Evolutionary conservation across 2,329 filamentous ascomycete genomes (phyloP).

Genomic region (Talaromyces sp.): DNA sequence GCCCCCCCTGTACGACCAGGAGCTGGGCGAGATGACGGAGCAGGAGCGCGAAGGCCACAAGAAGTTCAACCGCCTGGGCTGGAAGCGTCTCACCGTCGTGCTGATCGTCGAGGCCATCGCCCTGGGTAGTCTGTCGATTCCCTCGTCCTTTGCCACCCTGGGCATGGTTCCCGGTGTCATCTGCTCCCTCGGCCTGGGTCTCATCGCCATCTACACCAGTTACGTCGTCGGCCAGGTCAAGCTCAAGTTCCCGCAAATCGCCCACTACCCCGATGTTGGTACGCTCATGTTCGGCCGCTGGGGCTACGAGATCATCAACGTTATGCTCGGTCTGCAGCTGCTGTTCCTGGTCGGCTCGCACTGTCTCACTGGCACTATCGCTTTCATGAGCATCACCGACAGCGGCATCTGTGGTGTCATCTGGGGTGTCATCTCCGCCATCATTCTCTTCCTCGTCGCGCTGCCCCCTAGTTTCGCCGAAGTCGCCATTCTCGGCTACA

Average conservation of each 20-base stretch:
- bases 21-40: slow-evolving; percentile 12
- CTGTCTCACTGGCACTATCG: slow-evolving; percentile 42
- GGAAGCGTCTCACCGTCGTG: slow-evolving; percentile 48
- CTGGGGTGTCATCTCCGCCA: slow-evolving; percentile 39
- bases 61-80: slow-evolving; percentile 32
- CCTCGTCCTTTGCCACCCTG: slow-evolving; percentile 41
- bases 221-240: slow-evolving; percentile 38
- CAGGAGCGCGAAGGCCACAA: slow-evolving; percentile 9
- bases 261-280: slow-evolving; percentile 43
- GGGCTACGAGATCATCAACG: slow-evolving; percentile 38
- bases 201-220: slow-evolving; percentile 39
- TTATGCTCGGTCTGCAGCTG: slow-evolving; percentile 41
- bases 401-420: slow-evolving; percentile 37
- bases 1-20: slow-evolving; percentile 9
- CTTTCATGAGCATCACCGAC: slow-evolving; percentile 38
- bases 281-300: slow-evolving; percentile 37
- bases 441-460: slow-evolving; percentile 30
- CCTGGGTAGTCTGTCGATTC: slow-evolving; percentile 43
- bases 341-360: slow-evolving; percentile 41
- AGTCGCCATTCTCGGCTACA: slow-evolving; percentile 33
- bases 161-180: slow-evolving; percentile 45
- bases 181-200: slow-evolving; percentile 34
- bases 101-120: slow-evolving; percentile 49
- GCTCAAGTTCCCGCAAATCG: slow-evolving; percentile 29
- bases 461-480: slow-evolving; percentile 33